Conservation (phyloP, 2,329 filamentous ascomycete species). For the Acrocalymma vagum region DNA sequence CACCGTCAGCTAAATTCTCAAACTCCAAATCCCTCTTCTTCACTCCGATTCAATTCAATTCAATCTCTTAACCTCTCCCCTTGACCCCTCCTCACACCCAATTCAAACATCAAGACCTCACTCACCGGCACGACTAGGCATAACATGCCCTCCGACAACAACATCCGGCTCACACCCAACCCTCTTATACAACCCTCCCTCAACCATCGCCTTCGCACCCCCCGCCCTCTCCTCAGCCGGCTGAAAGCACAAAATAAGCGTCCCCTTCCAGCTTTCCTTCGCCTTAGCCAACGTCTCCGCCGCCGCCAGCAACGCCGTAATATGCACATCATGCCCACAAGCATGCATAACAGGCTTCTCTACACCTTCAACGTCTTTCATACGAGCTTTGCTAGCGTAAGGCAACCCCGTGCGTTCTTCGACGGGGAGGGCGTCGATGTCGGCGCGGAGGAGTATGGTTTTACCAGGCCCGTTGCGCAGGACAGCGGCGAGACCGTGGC, state of each 20-base stretch:
- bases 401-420: slow-evolving; percentile 63
- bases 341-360: slow-evolving; percentile 71
- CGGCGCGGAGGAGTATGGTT: slow-evolving; percentile 66
- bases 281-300: slow-evolving; percentile 58
- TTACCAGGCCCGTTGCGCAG: slow-evolving; percentile 64
- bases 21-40: no score
- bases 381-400: slow-evolving; percentile 62
- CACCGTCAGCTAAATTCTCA: slow-evolving; percentile 1
- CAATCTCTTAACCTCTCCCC: background rate
- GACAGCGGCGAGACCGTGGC: slow-evolving; percentile 65
- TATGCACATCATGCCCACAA: slow-evolving; percentile 71
- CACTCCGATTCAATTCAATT: no score
- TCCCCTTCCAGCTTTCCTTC: slow-evolving; percentile 66
- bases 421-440: slow-evolving; percentile 70
- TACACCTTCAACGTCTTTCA: slow-evolving; percentile 55
- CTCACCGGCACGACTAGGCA: slow-evolving; percentile 51
- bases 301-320: slow-evolving; percentile 65
- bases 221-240: slow-evolving; percentile 71
- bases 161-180: slow-evolving; percentile 66
- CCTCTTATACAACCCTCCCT: slow-evolving; percentile 64
- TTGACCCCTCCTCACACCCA: no score
- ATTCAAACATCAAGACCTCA: background rate
- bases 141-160: slow-evolving; percentile 66
- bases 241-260: slow-evolving; percentile 71
- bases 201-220: slow-evolving; percentile 70